Conservation (phyloP, 2,329 filamentous ascomycete genomes). For the Ascochyta viciae-villosae region DNA sequence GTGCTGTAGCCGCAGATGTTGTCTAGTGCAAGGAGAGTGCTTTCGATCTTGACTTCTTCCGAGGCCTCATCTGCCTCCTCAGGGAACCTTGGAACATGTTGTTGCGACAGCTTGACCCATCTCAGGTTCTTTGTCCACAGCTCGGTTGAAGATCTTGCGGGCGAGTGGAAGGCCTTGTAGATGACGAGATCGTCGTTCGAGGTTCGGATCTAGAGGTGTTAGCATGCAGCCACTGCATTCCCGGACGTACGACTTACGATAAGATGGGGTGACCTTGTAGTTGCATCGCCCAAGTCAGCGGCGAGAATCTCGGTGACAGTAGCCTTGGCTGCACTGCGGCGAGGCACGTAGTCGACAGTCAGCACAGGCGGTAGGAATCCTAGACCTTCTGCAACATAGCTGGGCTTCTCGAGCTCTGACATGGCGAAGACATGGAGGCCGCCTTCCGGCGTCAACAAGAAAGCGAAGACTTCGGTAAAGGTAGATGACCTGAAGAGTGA, state of each 20-base stretch:
- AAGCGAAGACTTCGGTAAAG: constrained; percentile 69
- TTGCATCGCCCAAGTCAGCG: constrained; percentile 81
- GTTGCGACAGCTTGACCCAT: constrained; percentile 78
- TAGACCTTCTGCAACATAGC: constrained; percentile 79
- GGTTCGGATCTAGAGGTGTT: constrained; percentile 69
- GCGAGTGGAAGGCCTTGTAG: constrained; percentile 77
- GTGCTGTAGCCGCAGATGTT: constrained; percentile 80
- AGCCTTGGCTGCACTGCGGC: constrained; percentile 76
- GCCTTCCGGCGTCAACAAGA: constrained; percentile 77
- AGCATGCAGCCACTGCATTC: constrained; percentile 2
- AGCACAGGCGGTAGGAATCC: constrained; percentile 79
- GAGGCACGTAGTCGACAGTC: constrained; percentile 72
- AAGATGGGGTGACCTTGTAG: constrained; percentile 75
- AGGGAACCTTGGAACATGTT: constrained; percentile 67
- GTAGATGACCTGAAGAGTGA: constrained; percentile 77
- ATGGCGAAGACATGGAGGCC: constrained; percentile 80
- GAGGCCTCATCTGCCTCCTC: constrained; percentile 58
- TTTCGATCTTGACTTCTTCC: constrained; percentile 53
- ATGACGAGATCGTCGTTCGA: constrained; percentile 82
- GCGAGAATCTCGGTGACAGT: constrained; percentile 80
- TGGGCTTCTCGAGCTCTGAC: constrained; percentile 72
- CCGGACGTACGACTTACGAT: constrained; percentile 65
- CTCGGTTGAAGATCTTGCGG: constrained; percentile 45
- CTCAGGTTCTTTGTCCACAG: constrained; percentile 66
- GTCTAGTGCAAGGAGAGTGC: constrained; percentile 63